Conservation (phyloP, 768 basidiomycete genomes). For the Rossbeevera mucosa region DNA sequence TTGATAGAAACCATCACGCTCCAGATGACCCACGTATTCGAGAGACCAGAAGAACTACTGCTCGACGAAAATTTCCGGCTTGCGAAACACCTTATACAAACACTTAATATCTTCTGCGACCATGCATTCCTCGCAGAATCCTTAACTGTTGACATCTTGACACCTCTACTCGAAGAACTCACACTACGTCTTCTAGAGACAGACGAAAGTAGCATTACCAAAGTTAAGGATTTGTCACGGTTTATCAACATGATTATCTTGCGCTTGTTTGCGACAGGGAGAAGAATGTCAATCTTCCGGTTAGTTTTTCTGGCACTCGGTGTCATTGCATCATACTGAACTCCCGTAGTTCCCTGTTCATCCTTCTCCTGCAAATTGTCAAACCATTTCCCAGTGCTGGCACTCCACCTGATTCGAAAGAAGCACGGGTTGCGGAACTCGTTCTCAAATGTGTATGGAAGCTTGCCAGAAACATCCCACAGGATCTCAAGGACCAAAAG, state of each 20-base stretch:
- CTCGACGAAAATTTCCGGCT: conserved; percentile 83
- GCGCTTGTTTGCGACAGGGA: conserved; percentile 84
- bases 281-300: conserved; percentile 90
- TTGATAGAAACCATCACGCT: conserved; percentile 86
- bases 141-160: conserved; percentile 78
- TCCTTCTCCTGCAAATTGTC: conserved; percentile 74
- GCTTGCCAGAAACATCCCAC: conserved; percentile 88
- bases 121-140: conserved; percentile 84
- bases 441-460: conserved; percentile 98
- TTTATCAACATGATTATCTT: conserved; percentile 99
- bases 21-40: conserved; percentile 91
- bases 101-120: conserved; percentile 91
- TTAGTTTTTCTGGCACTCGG: conserved; percentile 33
- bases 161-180: conserved; percentile 85
- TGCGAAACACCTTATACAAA: conserved; percentile 96
- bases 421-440: conserved; percentile 86
- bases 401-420: conserved; percentile 69
- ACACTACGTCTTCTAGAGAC: conserved; percentile 90
- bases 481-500: conserved; percentile 74
- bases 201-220: conserved; percentile 77
- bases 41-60: conserved; percentile 67
- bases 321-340: conserved; percentile 1
- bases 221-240: conserved; percentile 88
- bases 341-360: conserved; percentile 52
- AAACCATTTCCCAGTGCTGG: conserved; percentile 78